Percentiles rank a stretch among this genome's conserved stretches.
Evolutionary conservation across 2,329 filamentous ascomycete species (phyloP).

Genomic region (Fusarium sp.): DNA sequence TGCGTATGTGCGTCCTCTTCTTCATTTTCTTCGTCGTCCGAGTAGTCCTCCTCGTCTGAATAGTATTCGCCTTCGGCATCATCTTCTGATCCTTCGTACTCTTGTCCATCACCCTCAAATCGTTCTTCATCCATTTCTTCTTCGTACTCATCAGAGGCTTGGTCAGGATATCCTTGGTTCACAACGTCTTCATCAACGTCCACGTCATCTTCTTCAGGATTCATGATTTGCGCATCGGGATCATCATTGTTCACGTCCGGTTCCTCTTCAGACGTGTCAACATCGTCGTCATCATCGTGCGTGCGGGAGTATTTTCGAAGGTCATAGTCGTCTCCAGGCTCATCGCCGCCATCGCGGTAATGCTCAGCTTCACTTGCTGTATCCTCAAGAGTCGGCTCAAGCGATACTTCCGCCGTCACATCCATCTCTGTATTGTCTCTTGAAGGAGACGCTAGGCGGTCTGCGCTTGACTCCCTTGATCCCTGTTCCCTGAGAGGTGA

Average conservation of each 20-base stretch:
- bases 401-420: constrained; percentile 5
- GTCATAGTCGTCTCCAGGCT: constrained; percentile 52
- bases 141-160: constrained; percentile 33
- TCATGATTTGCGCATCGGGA: constrained; percentile 39
- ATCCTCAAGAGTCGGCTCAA: constrained; percentile 24
- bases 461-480: constrained; percentile 20
- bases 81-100: constrained; percentile 48
- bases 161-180: constrained; percentile 38
- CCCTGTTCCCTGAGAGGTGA: constrained; percentile 33
- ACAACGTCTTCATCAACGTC: constrained; percentile 48
- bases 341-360: constrained; percentile 46
- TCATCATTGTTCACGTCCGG: constrained; percentile 48
- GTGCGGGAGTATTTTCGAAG: constrained; percentile 51
- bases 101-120: constrained; percentile 29
- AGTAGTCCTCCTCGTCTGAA: constrained; percentile 46
- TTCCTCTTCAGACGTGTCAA: constrained; percentile 48
- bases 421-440: constrained; percentile 12
- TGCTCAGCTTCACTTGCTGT: constrained; percentile 40
- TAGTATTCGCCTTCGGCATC: constrained; percentile 48
- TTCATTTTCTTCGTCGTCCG: constrained; percentile 42
- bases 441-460: constrained; percentile 14
- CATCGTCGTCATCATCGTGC: constrained; percentile 52
- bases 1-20: constrained; percentile 36
- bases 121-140: constrained; percentile 47
- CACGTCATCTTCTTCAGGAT: constrained; percentile 39